Evolutionary conservation across 23 red algal species (phyloP).

Genomic region (Cyanidioschyzon merolae): DNA sequence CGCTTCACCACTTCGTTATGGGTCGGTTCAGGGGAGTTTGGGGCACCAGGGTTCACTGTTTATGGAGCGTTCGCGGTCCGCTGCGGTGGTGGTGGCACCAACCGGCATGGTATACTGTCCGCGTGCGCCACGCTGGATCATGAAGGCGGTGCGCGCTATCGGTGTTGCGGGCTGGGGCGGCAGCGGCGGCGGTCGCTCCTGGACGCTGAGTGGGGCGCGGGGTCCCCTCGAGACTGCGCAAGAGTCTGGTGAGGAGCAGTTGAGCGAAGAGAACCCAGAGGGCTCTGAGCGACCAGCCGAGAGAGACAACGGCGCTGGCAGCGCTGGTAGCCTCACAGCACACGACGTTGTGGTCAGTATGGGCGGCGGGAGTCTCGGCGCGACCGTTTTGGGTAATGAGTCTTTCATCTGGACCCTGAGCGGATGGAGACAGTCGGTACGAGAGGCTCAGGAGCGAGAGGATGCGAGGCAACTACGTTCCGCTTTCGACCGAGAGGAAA

Average conservation of each 20-base stretch:
- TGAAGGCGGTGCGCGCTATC: constrained; percentile 11
- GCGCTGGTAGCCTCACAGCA: too few species aligned
- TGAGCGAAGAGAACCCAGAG: background rate
- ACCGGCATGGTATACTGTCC: constrained; percentile 16
- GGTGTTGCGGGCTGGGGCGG: constrained; percentile 9
- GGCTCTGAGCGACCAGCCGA: background rate
- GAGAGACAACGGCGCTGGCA: background rate
- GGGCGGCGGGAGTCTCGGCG: background rate
- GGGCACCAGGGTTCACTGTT: background rate
- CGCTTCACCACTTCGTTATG: background rate
- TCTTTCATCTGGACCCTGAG: constrained; percentile 7
- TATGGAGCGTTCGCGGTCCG: background rate
- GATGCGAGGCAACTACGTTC: background rate
- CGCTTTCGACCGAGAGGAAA: constrained; percentile 10
- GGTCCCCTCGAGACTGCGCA: background rate
- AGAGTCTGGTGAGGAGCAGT: background rate
- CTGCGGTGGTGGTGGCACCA: background rate
- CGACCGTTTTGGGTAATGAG: background rate
- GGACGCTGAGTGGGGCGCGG: background rate
- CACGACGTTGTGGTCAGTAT: background rate
- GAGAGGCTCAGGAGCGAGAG: constrained; percentile 5
- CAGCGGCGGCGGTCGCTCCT: background rate
- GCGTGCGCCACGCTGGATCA: constrained; percentile 7
- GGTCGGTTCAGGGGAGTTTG: background rate
- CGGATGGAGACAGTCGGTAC: background rate